A percentile compares a stretch with the other conserved stretches of the same genome.
These are phyloP conservation scores for Pseudogymnoascus sp. DNA, from an alignment of 2,329 filamentous ascomycete genomes.

Conservation along the genomic window DNA sequence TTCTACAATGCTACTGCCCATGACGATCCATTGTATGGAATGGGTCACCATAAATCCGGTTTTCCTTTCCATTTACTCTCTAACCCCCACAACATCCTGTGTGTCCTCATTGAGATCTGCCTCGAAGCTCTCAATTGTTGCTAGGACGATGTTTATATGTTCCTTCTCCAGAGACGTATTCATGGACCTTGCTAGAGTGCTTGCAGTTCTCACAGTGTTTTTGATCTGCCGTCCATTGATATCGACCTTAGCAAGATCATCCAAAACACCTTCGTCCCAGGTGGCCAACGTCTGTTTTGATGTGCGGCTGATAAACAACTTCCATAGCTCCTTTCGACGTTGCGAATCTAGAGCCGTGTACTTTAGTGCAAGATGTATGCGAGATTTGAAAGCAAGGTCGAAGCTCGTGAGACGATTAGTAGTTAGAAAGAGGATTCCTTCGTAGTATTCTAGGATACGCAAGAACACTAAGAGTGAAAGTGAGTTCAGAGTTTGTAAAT, in stretches of 20 bases:
- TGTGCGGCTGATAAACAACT: constrained; percentile 10
- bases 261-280: neutral
- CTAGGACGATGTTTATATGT: constrained; percentile 7
- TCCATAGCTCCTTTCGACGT: constrained; percentile 19
- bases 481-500: constrained; percentile 34
- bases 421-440: constrained; percentile 31
- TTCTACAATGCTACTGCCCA: no score
- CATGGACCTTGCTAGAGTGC: neutral
- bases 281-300: neutral
- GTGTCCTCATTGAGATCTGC: constrained; percentile 9
- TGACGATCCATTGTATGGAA: neutral
- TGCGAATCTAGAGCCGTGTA: constrained; percentile 20
- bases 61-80: neutral
- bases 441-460: constrained; percentile 31
- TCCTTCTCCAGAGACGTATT: neutral
- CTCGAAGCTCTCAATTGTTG: constrained; percentile 9
- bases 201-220: neutral
- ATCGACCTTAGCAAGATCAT: neutral
- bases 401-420: constrained; percentile 29
- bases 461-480: constrained; percentile 34
- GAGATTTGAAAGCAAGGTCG: constrained; percentile 29
- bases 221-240: constrained; percentile 3
- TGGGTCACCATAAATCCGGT: neutral
- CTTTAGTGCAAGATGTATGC: constrained; percentile 26
- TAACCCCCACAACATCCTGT: constrained; percentile 6